Percentiles rank a stretch among this genome's conserved stretches.
Evolutionary conservation across 2,329 filamentous ascomycete genomes (phyloP).

Genomic region (Polychaeton citri): DNA sequence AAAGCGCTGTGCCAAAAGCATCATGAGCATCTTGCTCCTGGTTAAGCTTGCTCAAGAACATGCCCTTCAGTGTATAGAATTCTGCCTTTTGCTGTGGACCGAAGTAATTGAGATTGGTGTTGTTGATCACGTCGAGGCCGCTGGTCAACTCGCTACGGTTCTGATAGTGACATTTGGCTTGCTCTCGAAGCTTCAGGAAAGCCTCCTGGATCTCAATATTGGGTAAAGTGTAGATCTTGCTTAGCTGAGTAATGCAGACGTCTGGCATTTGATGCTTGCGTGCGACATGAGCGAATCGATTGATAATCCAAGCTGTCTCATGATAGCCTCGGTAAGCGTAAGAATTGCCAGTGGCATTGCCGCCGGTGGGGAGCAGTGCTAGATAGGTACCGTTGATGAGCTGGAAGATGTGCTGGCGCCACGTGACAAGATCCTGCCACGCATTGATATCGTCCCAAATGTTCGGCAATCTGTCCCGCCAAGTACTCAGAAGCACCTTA

Average conservation of each 20-base stretch:
- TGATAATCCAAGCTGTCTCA: slow-evolving; percentile 99
- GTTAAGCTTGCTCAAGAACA: slow-evolving; percentile 91
- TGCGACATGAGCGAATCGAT: slow-evolving; percentile 93
- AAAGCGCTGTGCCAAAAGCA: slow-evolving; percentile 87
- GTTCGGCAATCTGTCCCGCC: slow-evolving; percentile 90
- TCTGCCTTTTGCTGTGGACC: slow-evolving; percentile 92
- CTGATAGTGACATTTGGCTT: slow-evolving; percentile 97
- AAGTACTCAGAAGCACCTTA: slow-evolving; percentile 83
- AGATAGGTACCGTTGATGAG: slow-evolving; percentile 94
- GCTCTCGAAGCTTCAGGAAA: slow-evolving; percentile 94
- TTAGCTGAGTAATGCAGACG: slow-evolving; percentile 93
- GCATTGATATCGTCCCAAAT: slow-evolving; percentile 99
- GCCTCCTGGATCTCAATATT: slow-evolving; percentile 99
- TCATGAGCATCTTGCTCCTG: slow-evolving; percentile 86
- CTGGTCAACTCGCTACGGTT: slow-evolving; percentile 84
- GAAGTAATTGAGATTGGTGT: slow-evolving; percentile 98
- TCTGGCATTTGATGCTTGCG: slow-evolving; percentile 93
- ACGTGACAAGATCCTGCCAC: slow-evolving; percentile 99
- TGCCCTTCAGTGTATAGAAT: slow-evolving; percentile 97
- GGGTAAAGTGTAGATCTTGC: slow-evolving; percentile 93
- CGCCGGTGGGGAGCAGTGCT: slow-evolving; percentile 63
- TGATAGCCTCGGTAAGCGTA: slow-evolving; percentile 97
- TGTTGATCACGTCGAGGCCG: slow-evolving; percentile 96
- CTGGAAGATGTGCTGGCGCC: slow-evolving; percentile 97
- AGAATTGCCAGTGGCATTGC: slow-evolving; percentile 72